phyloP scores from a whole-genome alignment of 2,329 filamentous ascomycete species.

The Pseudocercospora crystallina region DNA sequence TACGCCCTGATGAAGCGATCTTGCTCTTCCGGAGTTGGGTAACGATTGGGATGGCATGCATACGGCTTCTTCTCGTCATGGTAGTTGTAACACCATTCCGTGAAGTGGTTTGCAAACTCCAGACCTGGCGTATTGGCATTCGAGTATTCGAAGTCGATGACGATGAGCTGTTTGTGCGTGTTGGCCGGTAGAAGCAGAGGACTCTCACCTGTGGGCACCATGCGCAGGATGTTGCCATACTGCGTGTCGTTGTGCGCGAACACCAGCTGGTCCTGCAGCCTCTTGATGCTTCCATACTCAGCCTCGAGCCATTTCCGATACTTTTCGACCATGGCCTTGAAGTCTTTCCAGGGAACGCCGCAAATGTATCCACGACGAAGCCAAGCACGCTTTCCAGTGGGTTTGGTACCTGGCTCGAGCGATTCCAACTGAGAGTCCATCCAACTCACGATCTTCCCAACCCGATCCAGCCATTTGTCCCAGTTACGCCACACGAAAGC shows the following conservation, averaged over 20 bases:
- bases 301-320: constrained; percentile 74
- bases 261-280: constrained; percentile 72
- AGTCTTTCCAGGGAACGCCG: constrained; percentile 77
- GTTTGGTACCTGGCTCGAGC: constrained; percentile 44
- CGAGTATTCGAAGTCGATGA: constrained; percentile 98
- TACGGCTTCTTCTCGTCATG: constrained; percentile 65
- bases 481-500: constrained; percentile 89
- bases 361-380: constrained; percentile 75
- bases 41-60: constrained; percentile 66
- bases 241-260: constrained; percentile 99
- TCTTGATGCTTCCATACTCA: constrained; percentile 66
- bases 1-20: constrained; percentile 83
- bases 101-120: constrained; percentile 97
- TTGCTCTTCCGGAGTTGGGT: constrained; percentile 80
- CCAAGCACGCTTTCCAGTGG: constrained; percentile 56
- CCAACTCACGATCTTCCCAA: constrained; percentile 60
- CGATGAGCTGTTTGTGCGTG: constrained; percentile 90
- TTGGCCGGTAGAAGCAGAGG: constrained; percentile 86
- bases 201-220: constrained; percentile 69
- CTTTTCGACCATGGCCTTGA: constrained; percentile 70
- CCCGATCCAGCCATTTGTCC: constrained; percentile 82
- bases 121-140: constrained; percentile 81
- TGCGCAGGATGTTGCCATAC: constrained; percentile 93
- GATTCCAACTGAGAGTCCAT: constrained; percentile 60
- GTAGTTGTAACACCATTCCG: constrained; percentile 98